Evolutionary conservation across 805 yeast species (phyloP), one percentile per base, ranked within the genome.

Genomic region (Groenewaldozyma tartarivorans): DNA sequence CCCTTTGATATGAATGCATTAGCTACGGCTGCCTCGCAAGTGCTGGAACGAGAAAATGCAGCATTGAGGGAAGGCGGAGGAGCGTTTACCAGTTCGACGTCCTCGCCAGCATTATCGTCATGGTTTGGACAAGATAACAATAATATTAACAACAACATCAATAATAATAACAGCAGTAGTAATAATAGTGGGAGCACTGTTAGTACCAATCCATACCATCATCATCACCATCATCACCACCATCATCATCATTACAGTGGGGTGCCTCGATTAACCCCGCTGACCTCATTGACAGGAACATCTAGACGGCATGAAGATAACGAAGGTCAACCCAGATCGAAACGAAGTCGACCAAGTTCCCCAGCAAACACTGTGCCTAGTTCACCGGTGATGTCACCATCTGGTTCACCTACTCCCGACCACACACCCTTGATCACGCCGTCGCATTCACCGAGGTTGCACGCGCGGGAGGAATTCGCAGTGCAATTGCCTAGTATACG

Each of bases 361-460:
- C 71, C 71, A 1, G 51, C 54, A 4, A 57, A 64, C 15, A 65
- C 71, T 2, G 71, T 69, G 15, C 71, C 71, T 15, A 50, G 62
- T 9, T 62, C 68, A 19, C 71, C 71, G 3, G 54, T 61, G 2
- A 57, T 60, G 15, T 54, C 64, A 11, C 55, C 62, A 13, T 54
- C 29, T 13, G 52, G 50, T 2, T 60, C 66, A 17, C 69, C 70
- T 9, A 55, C 62, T 3, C 69, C 64, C 3, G 64, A 62, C 35
- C 61, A 62, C 47, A 67, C 71, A 6, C 71, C 71, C 18, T 52
- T 67, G 40, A 64, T 54, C 27, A 67, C 71, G 11, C 71, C 71
- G 5, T 67, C 67, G 2, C 71, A 64, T 44, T 65, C 71, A 20
- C 71, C 71, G 20, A 55, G 68, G 4, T 49, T 67, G 24, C 62